Evolutionary conservation across 2,329 filamentous ascomycete species (phyloP).

Genomic region (Apiospora koreana): DNA sequence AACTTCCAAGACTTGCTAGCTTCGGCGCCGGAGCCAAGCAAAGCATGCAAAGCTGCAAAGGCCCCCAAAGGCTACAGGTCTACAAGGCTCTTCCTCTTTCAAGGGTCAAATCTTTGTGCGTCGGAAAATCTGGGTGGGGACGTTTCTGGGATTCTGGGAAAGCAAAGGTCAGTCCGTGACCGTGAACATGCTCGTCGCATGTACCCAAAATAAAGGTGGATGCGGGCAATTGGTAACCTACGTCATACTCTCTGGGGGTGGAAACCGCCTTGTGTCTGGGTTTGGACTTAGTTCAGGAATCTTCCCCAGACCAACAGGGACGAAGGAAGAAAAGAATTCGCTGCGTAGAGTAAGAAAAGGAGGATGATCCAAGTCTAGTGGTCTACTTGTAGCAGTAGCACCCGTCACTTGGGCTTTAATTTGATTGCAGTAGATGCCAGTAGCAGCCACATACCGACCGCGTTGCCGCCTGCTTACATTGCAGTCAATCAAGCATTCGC

Average conservation of each 20-base stretch:
- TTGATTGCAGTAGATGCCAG: neutral
- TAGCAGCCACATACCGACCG: neutral
- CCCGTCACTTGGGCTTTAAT: neutral
- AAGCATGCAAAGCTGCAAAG: too few species aligned
- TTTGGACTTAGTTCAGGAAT: neutral
- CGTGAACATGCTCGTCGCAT: constrained; percentile 6
- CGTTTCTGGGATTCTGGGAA: too few species aligned
- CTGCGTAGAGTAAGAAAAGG: neutral
- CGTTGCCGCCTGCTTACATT: too few species aligned
- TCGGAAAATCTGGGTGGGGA: neutral
- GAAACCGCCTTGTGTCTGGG: neutral
- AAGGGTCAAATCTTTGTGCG: constrained; percentile 7
- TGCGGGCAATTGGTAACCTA: neutral
- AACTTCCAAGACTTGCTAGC: neutral
- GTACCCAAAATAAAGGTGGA: neutral
- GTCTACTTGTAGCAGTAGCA: neutral
- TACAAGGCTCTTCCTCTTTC: too few species aligned
- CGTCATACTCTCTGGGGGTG: constrained; percentile 8
- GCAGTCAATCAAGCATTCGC: too few species aligned
- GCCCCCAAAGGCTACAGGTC: too few species aligned
- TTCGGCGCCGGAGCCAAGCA: neutral
- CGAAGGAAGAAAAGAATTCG: neutral
- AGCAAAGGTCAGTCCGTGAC: neutral
- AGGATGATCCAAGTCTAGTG: neutral
- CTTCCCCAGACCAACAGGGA: constrained; percentile 3